Conservation (phyloP, 2,329 filamentous ascomycete genomes). For the Tolypocladium paradoxum region DNA sequence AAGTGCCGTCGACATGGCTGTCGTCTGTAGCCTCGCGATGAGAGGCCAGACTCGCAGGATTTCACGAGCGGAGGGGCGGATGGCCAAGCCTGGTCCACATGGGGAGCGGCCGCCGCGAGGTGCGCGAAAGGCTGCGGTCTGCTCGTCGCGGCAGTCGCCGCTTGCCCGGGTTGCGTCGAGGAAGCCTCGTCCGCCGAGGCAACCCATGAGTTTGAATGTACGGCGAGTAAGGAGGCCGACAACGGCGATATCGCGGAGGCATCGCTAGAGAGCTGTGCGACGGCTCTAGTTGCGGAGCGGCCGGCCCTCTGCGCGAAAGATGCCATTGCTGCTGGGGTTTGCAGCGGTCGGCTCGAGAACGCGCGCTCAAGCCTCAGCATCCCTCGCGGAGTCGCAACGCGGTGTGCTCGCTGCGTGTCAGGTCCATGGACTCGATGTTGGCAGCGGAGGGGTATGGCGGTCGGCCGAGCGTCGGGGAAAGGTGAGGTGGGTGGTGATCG, state of each 20-base stretch:
- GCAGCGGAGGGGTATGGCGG: neutral
- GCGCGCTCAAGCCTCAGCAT: slow-evolving; percentile 4
- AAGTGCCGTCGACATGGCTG: slow-evolving; percentile 43
- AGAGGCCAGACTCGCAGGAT: neutral
- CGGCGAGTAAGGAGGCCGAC: slow-evolving; percentile 1
- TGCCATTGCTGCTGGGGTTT: slow-evolving; percentile 9
- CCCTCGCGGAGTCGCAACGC: slow-evolving; percentile 4
- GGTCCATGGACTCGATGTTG: slow-evolving; percentile 1
- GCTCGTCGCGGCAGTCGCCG: neutral
- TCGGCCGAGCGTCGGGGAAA: neutral
- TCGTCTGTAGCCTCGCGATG: slow-evolving; percentile 1
- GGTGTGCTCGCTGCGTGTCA: neutral
- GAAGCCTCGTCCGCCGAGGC: neutral
- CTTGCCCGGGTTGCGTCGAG: neutral
- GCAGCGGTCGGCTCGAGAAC: slow-evolving; percentile 3
- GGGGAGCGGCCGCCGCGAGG: neutral
- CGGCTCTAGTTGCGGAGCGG: slow-evolving; percentile 9
- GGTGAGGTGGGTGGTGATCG: neutral
- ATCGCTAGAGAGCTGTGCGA: slow-evolving; percentile 8
- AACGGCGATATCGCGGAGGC: neutral
- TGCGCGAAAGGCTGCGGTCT: neutral
- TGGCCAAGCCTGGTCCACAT: neutral
- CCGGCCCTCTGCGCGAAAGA: slow-evolving; percentile 9
- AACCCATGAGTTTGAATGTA: neutral
- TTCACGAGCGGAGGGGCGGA: neutral